A percentile compares a stretch with the other conserved stretches of the same genome.
These are phyloP conservation scores for Schrenkiella parvula DNA, from an alignment of 345 rosid species.

Conservation along the genomic window DNA sequence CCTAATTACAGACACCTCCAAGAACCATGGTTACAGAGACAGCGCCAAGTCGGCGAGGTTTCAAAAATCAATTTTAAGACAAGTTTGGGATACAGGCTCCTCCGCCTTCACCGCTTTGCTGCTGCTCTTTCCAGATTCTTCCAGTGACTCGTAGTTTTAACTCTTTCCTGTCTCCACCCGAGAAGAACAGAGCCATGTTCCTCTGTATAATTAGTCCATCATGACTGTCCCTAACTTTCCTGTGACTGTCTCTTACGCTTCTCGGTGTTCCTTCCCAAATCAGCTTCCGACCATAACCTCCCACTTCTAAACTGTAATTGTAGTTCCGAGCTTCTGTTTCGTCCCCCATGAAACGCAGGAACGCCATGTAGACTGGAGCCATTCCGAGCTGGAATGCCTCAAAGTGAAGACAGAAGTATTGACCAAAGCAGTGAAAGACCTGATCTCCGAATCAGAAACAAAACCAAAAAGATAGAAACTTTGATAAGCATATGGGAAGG, in stretches of 20 bases:
- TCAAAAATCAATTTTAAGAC: slow-evolving; percentile 35
- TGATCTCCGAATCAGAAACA: slow-evolving; percentile 13
- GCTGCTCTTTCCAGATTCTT: slow-evolving; percentile 94
- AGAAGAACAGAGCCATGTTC: slow-evolving; percentile 94
- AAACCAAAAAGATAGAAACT: slow-evolving; percentile 13
- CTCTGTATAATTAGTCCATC: slow-evolving; percentile 86
- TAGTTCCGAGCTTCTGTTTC: slow-evolving; percentile 80
- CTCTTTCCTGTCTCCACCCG: slow-evolving; percentile 95
- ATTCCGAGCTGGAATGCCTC: slow-evolving; percentile 95
- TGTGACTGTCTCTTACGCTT: slow-evolving; percentile 87
- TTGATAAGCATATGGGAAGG: background rate
- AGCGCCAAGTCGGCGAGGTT: background rate
- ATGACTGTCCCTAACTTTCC: slow-evolving; percentile 90
- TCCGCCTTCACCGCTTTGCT: slow-evolving; percentile 72
- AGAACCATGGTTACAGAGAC: slow-evolving; percentile 20
- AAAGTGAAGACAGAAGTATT: slow-evolving; percentile 94
- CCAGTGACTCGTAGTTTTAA: slow-evolving; percentile 89
- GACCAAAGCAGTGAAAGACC: slow-evolving; percentile 95
- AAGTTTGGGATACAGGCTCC: slow-evolving; percentile 89
- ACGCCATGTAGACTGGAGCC: slow-evolving; percentile 98
- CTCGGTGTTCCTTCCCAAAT: slow-evolving; percentile 90
- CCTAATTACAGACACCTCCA: slow-evolving; percentile 28
- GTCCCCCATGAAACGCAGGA: slow-evolving; percentile 92
- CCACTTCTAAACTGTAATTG: slow-evolving; percentile 94
- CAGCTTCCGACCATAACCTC: slow-evolving; percentile 88